A percentile compares a stretch with the other conserved stretches of the same genome.
Conservation (phyloP, 257 asterid genomes). For the Capsicum pubescens region DNA sequence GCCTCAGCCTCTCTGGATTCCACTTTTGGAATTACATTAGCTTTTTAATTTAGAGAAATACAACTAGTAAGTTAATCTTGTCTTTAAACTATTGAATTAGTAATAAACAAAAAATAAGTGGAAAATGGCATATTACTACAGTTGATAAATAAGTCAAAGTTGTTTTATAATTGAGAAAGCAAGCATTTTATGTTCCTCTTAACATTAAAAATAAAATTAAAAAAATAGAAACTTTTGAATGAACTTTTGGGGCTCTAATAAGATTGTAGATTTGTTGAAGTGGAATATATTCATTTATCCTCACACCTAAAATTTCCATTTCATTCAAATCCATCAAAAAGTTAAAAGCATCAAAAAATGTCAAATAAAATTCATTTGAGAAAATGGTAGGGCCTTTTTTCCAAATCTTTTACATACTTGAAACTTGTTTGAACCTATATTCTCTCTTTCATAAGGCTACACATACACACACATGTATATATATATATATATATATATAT, state of each 20-base stretch:
- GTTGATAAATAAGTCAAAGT: not conserved
- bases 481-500: too few species aligned
- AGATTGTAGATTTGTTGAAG: conserved; percentile 21
- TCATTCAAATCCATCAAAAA: not conserved
- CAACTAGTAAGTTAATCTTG: not conserved
- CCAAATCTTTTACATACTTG: not conserved
- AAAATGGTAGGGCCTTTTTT: conserved; percentile 13
- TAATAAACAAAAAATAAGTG: not conserved
- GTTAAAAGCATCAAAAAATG: not conserved
- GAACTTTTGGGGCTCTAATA: conserved; percentile 12
- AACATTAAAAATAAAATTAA: not conserved
- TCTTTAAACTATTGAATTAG: not conserved
- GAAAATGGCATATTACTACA: not conserved
- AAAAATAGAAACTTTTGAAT: not conserved
- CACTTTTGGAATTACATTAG: too few species aligned
- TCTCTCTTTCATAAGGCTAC: not conserved
- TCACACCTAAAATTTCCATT: not conserved
- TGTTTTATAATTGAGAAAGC: not conserved
- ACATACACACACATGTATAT: not conserved
- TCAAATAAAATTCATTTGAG: not conserved
- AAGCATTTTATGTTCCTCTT: not conserved
- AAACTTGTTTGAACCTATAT: not conserved
- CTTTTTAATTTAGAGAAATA: not conserved
- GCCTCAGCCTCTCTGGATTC: too few species aligned
- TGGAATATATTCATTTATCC: conserved; percentile 15